phyloP scores from a whole-genome alignment of 176 grass and related monocot genomes.

The Eremochloa ophiuroides region DNA sequence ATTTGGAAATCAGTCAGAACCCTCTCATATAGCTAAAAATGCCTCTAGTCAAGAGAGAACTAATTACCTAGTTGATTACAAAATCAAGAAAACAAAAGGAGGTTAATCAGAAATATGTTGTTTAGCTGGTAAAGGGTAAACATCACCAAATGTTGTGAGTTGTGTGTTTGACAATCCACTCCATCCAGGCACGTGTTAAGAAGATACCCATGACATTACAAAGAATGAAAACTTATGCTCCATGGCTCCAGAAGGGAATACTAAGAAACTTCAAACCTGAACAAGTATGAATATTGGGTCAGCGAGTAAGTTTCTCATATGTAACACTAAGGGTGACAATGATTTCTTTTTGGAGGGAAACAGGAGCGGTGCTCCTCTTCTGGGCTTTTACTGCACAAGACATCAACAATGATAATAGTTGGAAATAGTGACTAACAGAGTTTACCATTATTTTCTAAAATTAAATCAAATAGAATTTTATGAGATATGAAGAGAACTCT shows the following conservation, averaged over 20 bases:
- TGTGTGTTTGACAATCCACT: too few relatives aligned
- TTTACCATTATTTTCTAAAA: background rate
- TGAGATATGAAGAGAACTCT: too few relatives aligned
- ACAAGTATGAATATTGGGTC: too few relatives aligned
- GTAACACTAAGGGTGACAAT: too few relatives aligned
- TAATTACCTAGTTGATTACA: background rate
- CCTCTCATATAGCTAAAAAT: background rate
- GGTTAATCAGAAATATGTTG: too few relatives aligned
- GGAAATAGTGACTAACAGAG: background rate
- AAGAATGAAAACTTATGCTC: background rate
- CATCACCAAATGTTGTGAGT: too few relatives aligned
- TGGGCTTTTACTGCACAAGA: slow-evolving; percentile 46
- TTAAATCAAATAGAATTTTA: background rate
- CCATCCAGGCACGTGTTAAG: slow-evolving; percentile 84
- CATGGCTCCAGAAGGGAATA: background rate
- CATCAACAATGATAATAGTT: background rate
- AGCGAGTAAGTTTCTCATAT: too few relatives aligned
- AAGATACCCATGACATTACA: background rate
- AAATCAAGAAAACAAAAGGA: slow-evolving; percentile 19
- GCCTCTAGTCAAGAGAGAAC: background rate
- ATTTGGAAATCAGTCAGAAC: background rate
- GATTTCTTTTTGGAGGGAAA: too few relatives aligned
- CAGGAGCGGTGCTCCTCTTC: slow-evolving; percentile 53
- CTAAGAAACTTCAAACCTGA: too few relatives aligned
- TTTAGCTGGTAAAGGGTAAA: too few relatives aligned